These are phyloP conservation scores for Penicillium sp. DNA, from an alignment of 2,329 filamentous ascomycete species.

Conservation along the genomic window DNA sequence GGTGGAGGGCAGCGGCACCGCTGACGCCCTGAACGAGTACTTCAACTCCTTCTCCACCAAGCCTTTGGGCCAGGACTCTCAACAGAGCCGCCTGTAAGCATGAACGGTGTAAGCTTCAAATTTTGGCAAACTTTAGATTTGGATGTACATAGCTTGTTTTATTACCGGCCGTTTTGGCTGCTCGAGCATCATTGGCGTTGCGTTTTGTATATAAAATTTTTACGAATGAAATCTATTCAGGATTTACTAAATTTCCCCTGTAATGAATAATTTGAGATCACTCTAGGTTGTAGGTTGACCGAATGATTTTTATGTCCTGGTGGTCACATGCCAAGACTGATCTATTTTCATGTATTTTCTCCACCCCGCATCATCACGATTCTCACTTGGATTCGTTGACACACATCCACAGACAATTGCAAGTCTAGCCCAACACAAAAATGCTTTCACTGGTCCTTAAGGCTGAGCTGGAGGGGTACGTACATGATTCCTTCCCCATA, in stretches of 20 bases:
- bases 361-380: conserved; percentile 24
- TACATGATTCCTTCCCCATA: neutral
- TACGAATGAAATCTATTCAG: conserved; percentile 16
- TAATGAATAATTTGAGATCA: neutral
- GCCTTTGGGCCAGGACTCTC: conserved; percentile 36
- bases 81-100: conserved; percentile 35
- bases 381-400: conserved; percentile 6
- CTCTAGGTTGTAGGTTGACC: neutral
- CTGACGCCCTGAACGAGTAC: conserved; percentile 79
- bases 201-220: conserved; percentile 10
- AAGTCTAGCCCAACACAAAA: conserved; percentile 4
- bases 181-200: conserved; percentile 31
- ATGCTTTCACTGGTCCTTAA: conserved; percentile 43
- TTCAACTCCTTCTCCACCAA: conserved; percentile 73
- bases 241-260: neutral
- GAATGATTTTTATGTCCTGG: neutral
- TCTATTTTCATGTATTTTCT: conserved; percentile 21
- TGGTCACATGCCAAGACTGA: conserved; percentile 25
- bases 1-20: conserved; percentile 73
- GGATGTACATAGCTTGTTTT: conserved; percentile 23
- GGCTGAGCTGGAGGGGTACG: conserved; percentile 41
- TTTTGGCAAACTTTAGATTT: conserved; percentile 13
- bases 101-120: conserved; percentile 3
- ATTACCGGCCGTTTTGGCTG: conserved; percentile 15
- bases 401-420: conserved; percentile 4